A percentile compares a stretch with the other conserved stretches of the same genome.
These are phyloP conservation scores for Holtermanniella nyarrowii DNA, from an alignment of 768 basidiomycete species.

Conservation along the genomic window DNA sequence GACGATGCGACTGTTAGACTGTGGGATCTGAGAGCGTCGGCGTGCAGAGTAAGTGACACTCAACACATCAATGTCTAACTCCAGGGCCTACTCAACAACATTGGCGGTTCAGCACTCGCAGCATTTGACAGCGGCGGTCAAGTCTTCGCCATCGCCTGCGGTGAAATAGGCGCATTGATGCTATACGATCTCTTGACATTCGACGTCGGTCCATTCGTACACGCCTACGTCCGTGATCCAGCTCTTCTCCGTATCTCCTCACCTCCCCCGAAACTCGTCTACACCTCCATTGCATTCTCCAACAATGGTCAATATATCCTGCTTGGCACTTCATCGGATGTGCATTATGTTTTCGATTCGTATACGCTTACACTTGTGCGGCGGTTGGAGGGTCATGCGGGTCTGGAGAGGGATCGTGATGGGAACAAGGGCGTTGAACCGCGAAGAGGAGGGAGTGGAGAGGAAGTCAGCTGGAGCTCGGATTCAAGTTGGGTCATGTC, in stretches of 20 bases:
- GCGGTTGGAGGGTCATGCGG: slow-evolving; percentile 73
- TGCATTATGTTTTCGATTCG: slow-evolving; percentile 87
- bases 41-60: slow-evolving; percentile 48
- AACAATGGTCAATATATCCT: slow-evolving; percentile 81
- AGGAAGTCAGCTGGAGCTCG: slow-evolving; percentile 88
- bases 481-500: slow-evolving; percentile 84
- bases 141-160: slow-evolving; percentile 33
- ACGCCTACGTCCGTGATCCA: slow-evolving; percentile 71
- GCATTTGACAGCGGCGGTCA: slow-evolving; percentile 30
- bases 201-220: slow-evolving; percentile 63
- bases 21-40: slow-evolving; percentile 80
- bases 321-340: slow-evolving; percentile 82
- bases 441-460: slow-evolving; percentile 70
- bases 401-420: slow-evolving; percentile 60
- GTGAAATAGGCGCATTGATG: slow-evolving; percentile 23
- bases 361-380: slow-evolving; percentile 75
- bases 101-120: slow-evolving; percentile 33
- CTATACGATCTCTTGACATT: slow-evolving; percentile 22
- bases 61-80: not conserved
- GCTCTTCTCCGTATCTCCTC: slow-evolving; percentile 62
- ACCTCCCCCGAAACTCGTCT: slow-evolving; percentile 76
- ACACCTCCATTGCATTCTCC: slow-evolving; percentile 85
- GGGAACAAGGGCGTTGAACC: slow-evolving; percentile 49
- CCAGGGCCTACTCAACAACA: slow-evolving; percentile 31
- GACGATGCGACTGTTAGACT: slow-evolving; percentile 88